A percentile compares a stretch with the other conserved stretches of the same genome.
Evolutionary conservation across 2,329 filamentous ascomycete species (phyloP).

Genomic region (Zasmidium cellare): DNA sequence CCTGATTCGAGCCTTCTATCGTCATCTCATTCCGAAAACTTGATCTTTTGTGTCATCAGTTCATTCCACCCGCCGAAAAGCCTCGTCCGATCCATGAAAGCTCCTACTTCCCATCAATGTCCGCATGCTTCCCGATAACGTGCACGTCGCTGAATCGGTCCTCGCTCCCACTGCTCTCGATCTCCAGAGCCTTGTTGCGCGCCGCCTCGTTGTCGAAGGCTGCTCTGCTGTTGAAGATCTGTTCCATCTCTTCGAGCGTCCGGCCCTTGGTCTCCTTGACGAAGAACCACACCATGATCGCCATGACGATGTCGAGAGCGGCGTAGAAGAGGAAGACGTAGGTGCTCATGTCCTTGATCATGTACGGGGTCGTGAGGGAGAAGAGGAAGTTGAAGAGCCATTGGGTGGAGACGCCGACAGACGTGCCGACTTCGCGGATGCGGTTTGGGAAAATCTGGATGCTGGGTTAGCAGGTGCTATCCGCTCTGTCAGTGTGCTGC

Average conservation of each 20-base stretch:
- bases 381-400: slow-evolving; percentile 57
- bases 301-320: slow-evolving; percentile 46
- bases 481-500: not conserved
- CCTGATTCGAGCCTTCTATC: no score
- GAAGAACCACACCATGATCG: slow-evolving; percentile 39
- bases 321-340: slow-evolving; percentile 49
- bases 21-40: no score
- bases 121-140: not conserved
- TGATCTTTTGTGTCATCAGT: no score
- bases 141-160: slow-evolving; percentile 13
- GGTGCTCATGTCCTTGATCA: slow-evolving; percentile 52
- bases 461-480: slow-evolving; percentile 39
- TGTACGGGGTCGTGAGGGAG: slow-evolving; percentile 51
- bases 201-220: slow-evolving; percentile 29
- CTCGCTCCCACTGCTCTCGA: slow-evolving; percentile 13
- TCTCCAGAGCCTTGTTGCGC: slow-evolving; percentile 17
- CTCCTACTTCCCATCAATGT: not conserved
- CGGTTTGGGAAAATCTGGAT: slow-evolving; percentile 54
- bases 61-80: no score
- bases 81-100: no score
- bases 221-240: slow-evolving; percentile 26
- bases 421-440: slow-evolving; percentile 52
- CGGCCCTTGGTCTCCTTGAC: slow-evolving; percentile 40
- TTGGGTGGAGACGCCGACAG: slow-evolving; percentile 52
- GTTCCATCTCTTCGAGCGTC: slow-evolving; percentile 38